These are phyloP conservation scores for Maudiozyma turicensis DNA, from an alignment of 805 yeast genomes.

Conservation along the genomic window DNA sequence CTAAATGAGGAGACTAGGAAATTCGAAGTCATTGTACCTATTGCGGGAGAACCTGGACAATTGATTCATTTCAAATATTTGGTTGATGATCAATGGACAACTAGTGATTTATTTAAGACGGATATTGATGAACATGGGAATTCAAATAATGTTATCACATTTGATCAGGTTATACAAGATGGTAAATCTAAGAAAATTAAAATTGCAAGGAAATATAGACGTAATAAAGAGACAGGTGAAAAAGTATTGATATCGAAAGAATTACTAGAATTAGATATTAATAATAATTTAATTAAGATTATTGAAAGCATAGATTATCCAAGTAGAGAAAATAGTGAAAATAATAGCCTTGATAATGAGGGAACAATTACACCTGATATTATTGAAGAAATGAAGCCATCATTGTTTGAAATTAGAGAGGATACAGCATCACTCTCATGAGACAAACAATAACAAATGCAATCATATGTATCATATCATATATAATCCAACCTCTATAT, in stretches of 20 bases:
- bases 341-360: neutral
- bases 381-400: neutral
- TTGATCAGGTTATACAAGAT: constrained; percentile 6
- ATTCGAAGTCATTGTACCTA: neutral
- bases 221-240: constrained; percentile 35
- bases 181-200: constrained; percentile 28
- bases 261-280: constrained; percentile 13
- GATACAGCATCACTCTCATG: neutral
- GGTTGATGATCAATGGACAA: constrained; percentile 59
- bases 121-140: constrained; percentile 35
- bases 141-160: constrained; percentile 29
- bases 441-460: no score
- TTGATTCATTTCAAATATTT: constrained; percentile 42
- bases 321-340: neutral
- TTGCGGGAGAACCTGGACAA: constrained; percentile 15
- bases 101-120: constrained; percentile 31
- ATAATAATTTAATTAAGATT: constrained; percentile 4
- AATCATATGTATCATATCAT: no score
- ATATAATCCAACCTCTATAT: neutral
- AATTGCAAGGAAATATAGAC: constrained; percentile 28
- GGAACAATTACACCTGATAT: neutral
- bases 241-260: constrained; percentile 29
- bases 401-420: constrained; percentile 1
- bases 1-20: neutral
- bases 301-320: constrained; percentile 1